Evolutionary conservation across 352 stramenopile species (phyloP), one percentile per base, ranked within the genome.

Genomic region (Thalassiosira mediterranea): DNA sequence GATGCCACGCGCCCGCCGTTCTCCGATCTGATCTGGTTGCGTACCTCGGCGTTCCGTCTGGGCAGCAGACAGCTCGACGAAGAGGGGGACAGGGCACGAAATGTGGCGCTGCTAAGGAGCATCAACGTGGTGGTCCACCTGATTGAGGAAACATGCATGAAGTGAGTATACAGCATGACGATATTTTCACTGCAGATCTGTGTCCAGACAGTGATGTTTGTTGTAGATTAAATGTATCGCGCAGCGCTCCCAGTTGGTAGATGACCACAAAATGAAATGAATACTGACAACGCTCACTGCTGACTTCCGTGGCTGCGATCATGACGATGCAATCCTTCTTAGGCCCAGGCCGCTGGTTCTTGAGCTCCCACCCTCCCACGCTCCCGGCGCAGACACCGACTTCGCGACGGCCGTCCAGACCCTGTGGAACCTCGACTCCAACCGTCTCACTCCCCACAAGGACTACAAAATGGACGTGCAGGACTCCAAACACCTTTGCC

Each of bases 381-480:
- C 42, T 1, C 79, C 70, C 28, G 28, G 67, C 34, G 67, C 75
- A 2, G 61, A 82, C 28, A 79, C 94, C 2, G 95, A 91, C 79
- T 90, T 83, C 51, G n/a, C 40, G 23, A 71, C 83, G 7, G 84
- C 84, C 8, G 70, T 86, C 19, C 85, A 97, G 76, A 89, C 93
- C 47, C 90, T 98, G 28, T 98, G 96, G 96, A 86, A 96, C 56
- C 88, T 98, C 17, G 96, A 98, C 88, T 79, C 76, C 37, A 96
- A 97, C 75, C 84, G 94, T 17, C 88, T 98, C 4, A 84, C 91
- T 53, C 94, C 95, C 0, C 88, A 92, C 58, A 85, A 93, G 42
- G 91, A 98, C 79, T 98, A 98, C 67, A 81, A 89, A 52, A 94
- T 98, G 51, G 95, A 98, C 74, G 84, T 98, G 10, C 95, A 98